Evolutionary conservation across 2,329 filamentous ascomycete species (phyloP).

Genomic region (Beauveria sp.): DNA sequence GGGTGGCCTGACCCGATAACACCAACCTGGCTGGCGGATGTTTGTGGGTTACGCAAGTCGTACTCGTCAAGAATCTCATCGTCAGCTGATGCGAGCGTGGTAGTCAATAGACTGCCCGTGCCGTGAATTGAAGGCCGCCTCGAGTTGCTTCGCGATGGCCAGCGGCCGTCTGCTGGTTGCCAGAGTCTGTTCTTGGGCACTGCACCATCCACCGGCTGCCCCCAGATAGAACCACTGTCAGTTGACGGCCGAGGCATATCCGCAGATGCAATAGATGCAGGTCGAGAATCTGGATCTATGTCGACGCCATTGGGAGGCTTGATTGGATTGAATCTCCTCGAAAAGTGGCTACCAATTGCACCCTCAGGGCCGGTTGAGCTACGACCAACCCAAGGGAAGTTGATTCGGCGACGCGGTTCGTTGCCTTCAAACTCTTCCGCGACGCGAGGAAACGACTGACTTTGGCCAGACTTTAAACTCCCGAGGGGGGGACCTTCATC

Average conservation of each 20-base stretch:
- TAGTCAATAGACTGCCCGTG: slow-evolving; percentile 56
- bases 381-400: slow-evolving; percentile 54
- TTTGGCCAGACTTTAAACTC: slow-evolving; percentile 62
- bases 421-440: slow-evolving; percentile 47
- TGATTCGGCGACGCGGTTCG: slow-evolving; percentile 49
- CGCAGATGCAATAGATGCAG: slow-evolving; percentile 59
- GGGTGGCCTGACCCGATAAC: slow-evolving; percentile 74
- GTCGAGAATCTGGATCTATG: slow-evolving; percentile 53
- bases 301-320: slow-evolving; percentile 46
- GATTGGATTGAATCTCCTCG: slow-evolving; percentile 38
- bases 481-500: slow-evolving; percentile 50
- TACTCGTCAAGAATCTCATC: slow-evolving; percentile 57
- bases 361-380: slow-evolving; percentile 41
- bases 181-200: slow-evolving; percentile 54
- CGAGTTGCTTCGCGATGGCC: slow-evolving; percentile 61
- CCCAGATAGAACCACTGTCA: slow-evolving; percentile 70
- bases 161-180: slow-evolving; percentile 50
- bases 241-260: slow-evolving; percentile 72
- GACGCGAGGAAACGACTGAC: slow-evolving; percentile 66
- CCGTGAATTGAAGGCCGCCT: slow-evolving; percentile 76
- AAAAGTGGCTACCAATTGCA: slow-evolving; percentile 23
- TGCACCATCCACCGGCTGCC: slow-evolving; percentile 40
- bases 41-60: slow-evolving; percentile 44
- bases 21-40: slow-evolving; percentile 51
- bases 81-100: slow-evolving; percentile 54